Evolutionary conservation across 768 basidiomycete species (phyloP).

Genomic region (Dendrothele bispora): DNA sequence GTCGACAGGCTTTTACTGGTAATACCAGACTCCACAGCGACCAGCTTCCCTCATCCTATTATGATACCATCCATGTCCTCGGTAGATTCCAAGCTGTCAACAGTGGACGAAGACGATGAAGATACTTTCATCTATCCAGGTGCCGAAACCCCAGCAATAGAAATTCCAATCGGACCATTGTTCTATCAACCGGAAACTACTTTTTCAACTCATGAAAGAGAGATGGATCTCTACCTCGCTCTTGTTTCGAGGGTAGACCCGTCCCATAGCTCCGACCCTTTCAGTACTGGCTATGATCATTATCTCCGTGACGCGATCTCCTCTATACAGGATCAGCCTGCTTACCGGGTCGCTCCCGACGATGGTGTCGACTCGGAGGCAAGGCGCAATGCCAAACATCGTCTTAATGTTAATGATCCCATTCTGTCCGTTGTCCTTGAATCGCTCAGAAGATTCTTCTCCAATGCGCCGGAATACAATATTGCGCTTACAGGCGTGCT

Average conservation of each 20-base stretch:
- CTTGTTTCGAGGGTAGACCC: constrained; percentile 80
- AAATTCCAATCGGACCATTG: constrained; percentile 27
- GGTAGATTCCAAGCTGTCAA: constrained; percentile 16
- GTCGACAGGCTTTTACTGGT: constrained; percentile 71
- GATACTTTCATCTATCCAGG: constrained; percentile 25
- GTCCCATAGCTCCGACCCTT: constrained; percentile 63
- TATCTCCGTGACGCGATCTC: constrained; percentile 77
- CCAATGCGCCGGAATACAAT: constrained; percentile 84
- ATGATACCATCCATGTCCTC: constrained; percentile 28
- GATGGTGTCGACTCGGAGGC: constrained; percentile 35
- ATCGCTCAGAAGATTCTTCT: constrained; percentile 75
- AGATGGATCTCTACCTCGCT: constrained; percentile 77
- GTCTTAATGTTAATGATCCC: constrained; percentile 77
- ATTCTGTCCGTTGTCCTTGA: constrained; percentile 72
- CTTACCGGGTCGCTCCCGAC: constrained; percentile 49
- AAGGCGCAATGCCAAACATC: constrained; percentile 59
- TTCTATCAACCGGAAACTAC: constrained; percentile 72
- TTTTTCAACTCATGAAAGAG: constrained; percentile 78
- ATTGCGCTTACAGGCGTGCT: constrained; percentile 84
- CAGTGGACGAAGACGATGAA: constrained; percentile 43
- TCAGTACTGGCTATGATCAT: constrained; percentile 84
- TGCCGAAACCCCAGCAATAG: constrained; percentile 13
- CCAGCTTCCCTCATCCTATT: constrained; percentile 67
- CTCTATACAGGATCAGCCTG: constrained; percentile 64
- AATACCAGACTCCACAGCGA: constrained; percentile 69